These are phyloP conservation scores for Teunomyces kruisii DNA, from an alignment of 805 yeast species.

Conservation along the genomic window DNA sequence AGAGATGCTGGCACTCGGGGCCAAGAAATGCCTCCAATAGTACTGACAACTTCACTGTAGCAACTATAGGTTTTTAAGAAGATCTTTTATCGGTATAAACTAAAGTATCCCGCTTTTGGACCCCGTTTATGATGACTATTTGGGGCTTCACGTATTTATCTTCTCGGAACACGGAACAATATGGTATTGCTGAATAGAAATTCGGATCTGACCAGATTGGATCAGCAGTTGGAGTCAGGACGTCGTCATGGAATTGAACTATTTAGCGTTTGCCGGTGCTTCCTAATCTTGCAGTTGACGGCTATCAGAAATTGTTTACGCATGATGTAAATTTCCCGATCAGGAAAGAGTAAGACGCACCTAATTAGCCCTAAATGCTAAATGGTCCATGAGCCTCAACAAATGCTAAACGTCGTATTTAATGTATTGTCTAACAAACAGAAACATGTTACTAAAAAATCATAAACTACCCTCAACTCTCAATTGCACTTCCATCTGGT, in stretches of 20 bases:
- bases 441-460: neutral
- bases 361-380: neutral
- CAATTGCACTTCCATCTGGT: slow-evolving; percentile 25
- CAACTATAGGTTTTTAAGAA: no score
- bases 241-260: no score
- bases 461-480: neutral
- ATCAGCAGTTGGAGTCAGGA: no score
- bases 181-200: no score
- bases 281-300: neutral
- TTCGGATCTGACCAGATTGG: no score
- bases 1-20: neutral
- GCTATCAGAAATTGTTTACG: neutral
- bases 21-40: neutral
- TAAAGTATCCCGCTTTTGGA: no score
- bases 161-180: no score
- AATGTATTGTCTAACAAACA: neutral
- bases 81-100: no score
- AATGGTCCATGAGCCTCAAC: neutral
- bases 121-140: no score
- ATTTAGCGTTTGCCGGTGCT: neutral
- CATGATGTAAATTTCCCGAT: neutral
- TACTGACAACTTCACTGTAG: no score
- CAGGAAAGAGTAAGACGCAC: neutral
- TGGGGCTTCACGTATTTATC: no score
- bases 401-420: no score